Base-by-base conservation (phyloP, 176 grass and related monocot species). In the Avena atlantica region DNA sequence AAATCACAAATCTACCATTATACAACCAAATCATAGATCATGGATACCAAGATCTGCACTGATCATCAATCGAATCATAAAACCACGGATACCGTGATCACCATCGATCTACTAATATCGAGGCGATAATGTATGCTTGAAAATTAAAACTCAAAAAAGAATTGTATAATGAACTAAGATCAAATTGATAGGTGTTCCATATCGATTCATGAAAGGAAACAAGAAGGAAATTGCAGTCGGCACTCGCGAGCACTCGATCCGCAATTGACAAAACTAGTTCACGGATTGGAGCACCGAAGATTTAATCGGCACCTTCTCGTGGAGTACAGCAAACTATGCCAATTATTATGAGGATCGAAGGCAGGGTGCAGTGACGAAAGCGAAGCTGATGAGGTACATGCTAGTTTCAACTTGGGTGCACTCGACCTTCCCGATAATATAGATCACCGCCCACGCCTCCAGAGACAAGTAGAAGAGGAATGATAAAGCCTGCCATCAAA, bases 311-410 rank as follows among this genome's bases (percentile, higher is more conserved):
- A 50, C 21, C 71, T 74, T 15, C 13, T 16, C n/a, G 71, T 25
- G 71, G 71, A 50, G 21, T 25, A 50, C 45, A 74, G 16, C 45
- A 74, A 21, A 12, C n/a, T 50, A 74, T 50, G n/a, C 71, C 45
- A 15, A 50, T 25, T 74, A 74, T 74, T 8, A 50, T 13, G 45
- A 74, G 5, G 21, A 74, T 50, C 12, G 71, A 49, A 50, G 71
- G 71, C n/a, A 74, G 45, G 71, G 45, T n/a, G n/a, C n/a, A n/a
- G n/a, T 74, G 45, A 74, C 71, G 2, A 50, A 50, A 74, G 42
- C 21, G 12, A 15, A 25, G 71, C 71, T 74, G 9, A 74, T 74
- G 12, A 74, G 71, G 50, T 74, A 74, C 9, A 2, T 50, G n/a
- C 2, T 74, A 25, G 2, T 24, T 23, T 50, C n/a, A 74, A 50